Percentiles rank a stretch among this genome's conserved stretches.
These are phyloP conservation scores for Cryptococcus sp. DNA, from an alignment of 1,284 basidiomycete species.

Conservation along the genomic window DNA sequence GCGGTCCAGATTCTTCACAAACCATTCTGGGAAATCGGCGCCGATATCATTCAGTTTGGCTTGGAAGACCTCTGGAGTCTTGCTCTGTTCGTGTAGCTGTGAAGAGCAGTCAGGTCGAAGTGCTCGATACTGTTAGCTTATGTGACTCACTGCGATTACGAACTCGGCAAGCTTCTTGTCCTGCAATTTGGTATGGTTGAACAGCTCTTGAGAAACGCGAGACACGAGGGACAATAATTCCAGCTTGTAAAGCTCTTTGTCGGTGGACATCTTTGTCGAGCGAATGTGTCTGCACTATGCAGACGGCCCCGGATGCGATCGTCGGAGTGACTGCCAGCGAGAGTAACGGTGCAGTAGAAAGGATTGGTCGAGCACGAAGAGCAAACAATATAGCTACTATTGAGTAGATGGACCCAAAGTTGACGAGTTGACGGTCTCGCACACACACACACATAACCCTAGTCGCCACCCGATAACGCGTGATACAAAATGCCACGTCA, in stretches of 20 bases:
- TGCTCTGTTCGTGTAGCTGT: conserved; percentile 76
- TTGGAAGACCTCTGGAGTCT: conserved; percentile 69
- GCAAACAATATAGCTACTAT: too few species aligned
- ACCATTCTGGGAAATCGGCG: conserved; percentile 84
- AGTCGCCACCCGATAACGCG: too few species aligned
- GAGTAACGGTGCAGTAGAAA: too few species aligned
- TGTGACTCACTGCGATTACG: conserved; percentile 65
- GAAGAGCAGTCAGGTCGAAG: background rate
- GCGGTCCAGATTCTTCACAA: conserved; percentile 89
- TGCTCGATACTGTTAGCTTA: background rate
- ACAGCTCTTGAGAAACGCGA: conserved; percentile 85
- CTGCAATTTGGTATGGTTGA: conserved; percentile 74
- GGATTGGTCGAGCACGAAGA: too few species aligned
- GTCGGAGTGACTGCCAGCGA: too few species aligned
- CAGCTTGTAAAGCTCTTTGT: conserved; percentile 83
- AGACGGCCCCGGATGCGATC: too few species aligned
- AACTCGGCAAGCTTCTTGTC: conserved; percentile 96
- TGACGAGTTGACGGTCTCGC: too few species aligned
- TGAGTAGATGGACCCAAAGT: too few species aligned
- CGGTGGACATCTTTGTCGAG: conserved; percentile 56
- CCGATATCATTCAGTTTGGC: conserved; percentile 75
- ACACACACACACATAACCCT: too few species aligned
- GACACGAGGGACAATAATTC: conserved; percentile 86
- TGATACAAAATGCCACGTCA: too few species aligned
- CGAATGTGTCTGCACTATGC: background rate